These are phyloP conservation scores for Penicillium daleae DNA, from an alignment of 495 filamentous ascomycete species.

Conservation along the genomic window DNA sequence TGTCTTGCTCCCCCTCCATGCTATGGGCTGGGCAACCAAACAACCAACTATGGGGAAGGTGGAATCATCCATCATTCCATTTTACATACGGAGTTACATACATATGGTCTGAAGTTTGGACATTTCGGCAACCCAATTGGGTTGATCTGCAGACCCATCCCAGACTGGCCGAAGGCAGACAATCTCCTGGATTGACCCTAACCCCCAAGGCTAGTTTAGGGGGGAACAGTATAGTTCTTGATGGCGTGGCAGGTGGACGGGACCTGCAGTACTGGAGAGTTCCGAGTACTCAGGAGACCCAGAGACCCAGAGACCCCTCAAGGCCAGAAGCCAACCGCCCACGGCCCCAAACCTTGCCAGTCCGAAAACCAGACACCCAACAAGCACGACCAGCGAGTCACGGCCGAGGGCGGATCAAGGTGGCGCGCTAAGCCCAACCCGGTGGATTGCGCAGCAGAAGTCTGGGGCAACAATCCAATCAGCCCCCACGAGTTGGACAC, in stretches of 20 bases:
- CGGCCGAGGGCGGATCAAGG: conserved; percentile 42
- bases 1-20: not conserved
- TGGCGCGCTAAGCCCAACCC: conserved; percentile 38
- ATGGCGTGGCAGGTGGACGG: not conserved
- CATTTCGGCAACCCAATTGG: not conserved
- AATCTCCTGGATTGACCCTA: not conserved
- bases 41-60: not conserved
- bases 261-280: conserved; percentile 9
- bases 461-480: conserved; percentile 35
- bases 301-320: not conserved
- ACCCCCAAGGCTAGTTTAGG: not conserved
- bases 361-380: not conserved
- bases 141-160: conserved; percentile 6
- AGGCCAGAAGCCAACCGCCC: not conserved
- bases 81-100: not conserved
- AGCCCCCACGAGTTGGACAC: conserved; percentile 28
- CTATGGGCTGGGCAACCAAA: not conserved
- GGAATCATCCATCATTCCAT: conserved; percentile 1
- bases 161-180: too few species aligned
- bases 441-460: conserved; percentile 35
- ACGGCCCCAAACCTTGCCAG: not conserved
- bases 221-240: not conserved
- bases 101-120: not conserved
- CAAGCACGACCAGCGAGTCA: conserved; percentile 6
- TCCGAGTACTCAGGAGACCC: conserved; percentile 11